Conservation (phyloP, 2,329 filamentous ascomycete species). For the Penicillium sp. region DNA sequence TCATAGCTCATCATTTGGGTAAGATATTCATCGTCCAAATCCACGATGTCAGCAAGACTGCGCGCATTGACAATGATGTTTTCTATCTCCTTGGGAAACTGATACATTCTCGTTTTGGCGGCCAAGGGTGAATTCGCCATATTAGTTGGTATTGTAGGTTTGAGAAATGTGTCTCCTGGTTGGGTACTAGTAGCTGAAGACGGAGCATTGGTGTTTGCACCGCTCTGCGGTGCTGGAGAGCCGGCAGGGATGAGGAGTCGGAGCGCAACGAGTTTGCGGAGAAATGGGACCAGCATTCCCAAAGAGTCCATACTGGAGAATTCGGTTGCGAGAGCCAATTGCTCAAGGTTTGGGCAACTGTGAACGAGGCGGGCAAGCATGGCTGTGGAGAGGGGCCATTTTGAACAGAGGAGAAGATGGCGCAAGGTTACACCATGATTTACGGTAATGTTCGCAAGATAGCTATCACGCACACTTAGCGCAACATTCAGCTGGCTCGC, state of each 20-base stretch:
- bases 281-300: conserved; percentile 42
- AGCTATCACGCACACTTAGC: conserved; percentile 45
- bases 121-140: neutral
- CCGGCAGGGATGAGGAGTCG: conserved; percentile 43
- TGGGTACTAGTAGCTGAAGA: neutral
- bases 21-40: conserved; percentile 39
- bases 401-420: conserved; percentile 59
- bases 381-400: conserved; percentile 54
- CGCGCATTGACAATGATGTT: conserved; percentile 18
- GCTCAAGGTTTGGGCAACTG: conserved; percentile 59
- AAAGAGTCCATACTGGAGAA: conserved; percentile 42
- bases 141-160: neutral
- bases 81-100: conserved; percentile 7
- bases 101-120: neutral
- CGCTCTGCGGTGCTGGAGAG: conserved; percentile 9
- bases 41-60: conserved; percentile 38
- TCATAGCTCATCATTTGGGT: conserved; percentile 32
- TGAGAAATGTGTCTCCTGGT: neutral
- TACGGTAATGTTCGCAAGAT: conserved; percentile 53
- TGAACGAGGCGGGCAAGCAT: conserved; percentile 55
- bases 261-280: conserved; percentile 42
- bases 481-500: conserved; percentile 27
- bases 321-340: conserved; percentile 56
- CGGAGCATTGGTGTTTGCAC: conserved; percentile 3
- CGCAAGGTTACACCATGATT: conserved; percentile 55